Evolutionary conservation across 2,329 filamentous ascomycete genomes (phyloP).

Genomic region (Penicillium occitanis): DNA sequence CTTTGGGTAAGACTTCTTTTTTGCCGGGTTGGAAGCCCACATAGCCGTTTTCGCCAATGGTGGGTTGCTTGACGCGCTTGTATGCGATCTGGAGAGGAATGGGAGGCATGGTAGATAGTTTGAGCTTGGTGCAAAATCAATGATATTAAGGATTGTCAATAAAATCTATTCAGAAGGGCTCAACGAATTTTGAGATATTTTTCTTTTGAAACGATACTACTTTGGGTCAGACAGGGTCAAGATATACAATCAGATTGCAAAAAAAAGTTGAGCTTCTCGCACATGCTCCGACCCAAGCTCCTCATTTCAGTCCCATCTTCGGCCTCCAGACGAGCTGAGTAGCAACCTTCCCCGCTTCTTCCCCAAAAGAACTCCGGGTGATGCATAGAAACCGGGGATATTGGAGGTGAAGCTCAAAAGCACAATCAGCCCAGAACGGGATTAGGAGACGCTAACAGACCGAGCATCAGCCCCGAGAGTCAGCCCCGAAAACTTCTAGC

Average conservation of each 20-base stretch:
- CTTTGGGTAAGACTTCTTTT: constrained; percentile 39
- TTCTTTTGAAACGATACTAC: not conserved
- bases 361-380: not conserved
- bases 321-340: not conserved
- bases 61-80: constrained; percentile 28
- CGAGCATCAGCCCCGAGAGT: constrained; percentile 9
- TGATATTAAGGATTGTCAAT: not conserved
- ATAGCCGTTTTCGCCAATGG: constrained; percentile 44
- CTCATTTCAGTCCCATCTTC: constrained; percentile 8
- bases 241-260: not conserved
- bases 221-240: not conserved
- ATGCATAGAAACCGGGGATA: constrained; percentile 13
- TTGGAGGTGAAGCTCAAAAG: constrained; percentile 1
- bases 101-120: constrained; percentile 30
- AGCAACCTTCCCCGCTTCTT: not conserved
- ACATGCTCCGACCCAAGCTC: constrained; percentile 4
- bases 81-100: constrained; percentile 31
- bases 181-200: not conserved
- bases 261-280: not conserved
- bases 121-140: not conserved
- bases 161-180: not conserved
- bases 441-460: constrained; percentile 8
- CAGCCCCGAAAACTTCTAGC: constrained; percentile 8
- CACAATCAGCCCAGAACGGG: not conserved
- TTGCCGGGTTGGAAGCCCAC: constrained; percentile 42